Evolutionary conservation across 805 yeast species (phyloP).

Genomic region (Cyberlindnera saturnus): DNA sequence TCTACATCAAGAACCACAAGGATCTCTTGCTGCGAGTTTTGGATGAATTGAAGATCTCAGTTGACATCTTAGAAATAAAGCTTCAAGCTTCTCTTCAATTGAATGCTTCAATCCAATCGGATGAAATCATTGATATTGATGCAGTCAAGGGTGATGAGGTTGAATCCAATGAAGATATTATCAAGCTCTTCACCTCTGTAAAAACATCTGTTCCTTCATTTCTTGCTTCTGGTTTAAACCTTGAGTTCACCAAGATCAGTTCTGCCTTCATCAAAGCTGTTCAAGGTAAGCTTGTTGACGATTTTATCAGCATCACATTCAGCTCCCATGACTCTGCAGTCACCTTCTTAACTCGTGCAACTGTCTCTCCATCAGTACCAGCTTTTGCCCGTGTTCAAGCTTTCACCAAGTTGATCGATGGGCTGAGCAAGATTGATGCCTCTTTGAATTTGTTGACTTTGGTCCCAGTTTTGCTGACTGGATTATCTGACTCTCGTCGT

Average conservation of each 20-base stretch:
- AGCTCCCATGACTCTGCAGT: constrained; percentile 36
- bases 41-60: constrained; percentile 26
- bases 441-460: constrained; percentile 43
- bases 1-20: constrained; percentile 30
- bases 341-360: constrained; percentile 54
- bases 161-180: constrained; percentile 9
- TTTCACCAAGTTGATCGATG: constrained; percentile 34
- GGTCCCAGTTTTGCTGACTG: constrained; percentile 52
- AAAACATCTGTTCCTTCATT: constrained; percentile 27
- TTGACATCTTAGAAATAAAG: constrained; percentile 54
- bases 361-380: constrained; percentile 56
- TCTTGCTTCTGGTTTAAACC: constrained; percentile 28
- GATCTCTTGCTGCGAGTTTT: constrained; percentile 35
- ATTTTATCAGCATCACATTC: constrained; percentile 31
- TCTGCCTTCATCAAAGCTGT: constrained; percentile 41
- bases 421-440: constrained; percentile 28
- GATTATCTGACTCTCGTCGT: constrained; percentile 45
- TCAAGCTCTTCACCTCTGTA: constrained; percentile 13
- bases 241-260: constrained; percentile 37
- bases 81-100: constrained; percentile 54
- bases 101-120: constrained; percentile 24
- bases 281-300: constrained; percentile 12
- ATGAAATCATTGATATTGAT: constrained; percentile 8
- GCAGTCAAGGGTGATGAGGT: constrained; percentile 13
- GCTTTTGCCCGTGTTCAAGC: constrained; percentile 47